These are phyloP conservation scores for Platanthera zijinensis DNA, from an alignment of 106 monocot species.

Conservation along the genomic window DNA sequence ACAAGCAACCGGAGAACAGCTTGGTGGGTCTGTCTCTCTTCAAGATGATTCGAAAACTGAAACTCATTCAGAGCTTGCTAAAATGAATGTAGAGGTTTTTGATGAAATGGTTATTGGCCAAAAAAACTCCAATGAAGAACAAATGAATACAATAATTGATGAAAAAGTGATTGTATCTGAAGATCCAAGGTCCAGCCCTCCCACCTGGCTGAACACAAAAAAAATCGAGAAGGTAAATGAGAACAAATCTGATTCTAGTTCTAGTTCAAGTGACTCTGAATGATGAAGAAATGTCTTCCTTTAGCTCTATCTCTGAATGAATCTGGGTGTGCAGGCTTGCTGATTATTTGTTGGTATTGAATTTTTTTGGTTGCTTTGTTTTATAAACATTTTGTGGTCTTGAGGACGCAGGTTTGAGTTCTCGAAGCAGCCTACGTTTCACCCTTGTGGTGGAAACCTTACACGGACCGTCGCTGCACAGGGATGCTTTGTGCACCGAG, in stretches of 20 bases:
- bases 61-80: slow-evolving; percentile 2
- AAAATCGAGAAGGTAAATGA: slow-evolving; percentile 6
- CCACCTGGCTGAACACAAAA: neutral
- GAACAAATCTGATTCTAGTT: slow-evolving; percentile 6
- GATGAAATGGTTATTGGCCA: slow-evolving; percentile 1
- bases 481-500: too few relatives aligned
- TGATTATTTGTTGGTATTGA: slow-evolving; percentile 3
- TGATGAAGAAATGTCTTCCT: neutral
- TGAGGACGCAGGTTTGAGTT: too few relatives aligned
- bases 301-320: neutral
- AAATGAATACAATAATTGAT: slow-evolving; percentile 3
- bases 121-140: neutral
- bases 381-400: neutral
- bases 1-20: neutral
- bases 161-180: neutral
- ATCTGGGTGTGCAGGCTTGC: slow-evolving; percentile 3
- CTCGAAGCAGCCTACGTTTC: too few relatives aligned
- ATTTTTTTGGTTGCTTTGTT: neutral
- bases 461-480: too few relatives aligned
- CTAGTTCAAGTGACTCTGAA: slow-evolving; percentile 17
- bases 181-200: neutral
- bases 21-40: neutral
- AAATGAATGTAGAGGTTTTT: slow-evolving; percentile 12
- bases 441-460: too few relatives aligned
- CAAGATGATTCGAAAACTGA: slow-evolving; percentile 5